Conservation (phyloP, 75 land plant genomes). For the Cryptomeria japonica region DNA sequence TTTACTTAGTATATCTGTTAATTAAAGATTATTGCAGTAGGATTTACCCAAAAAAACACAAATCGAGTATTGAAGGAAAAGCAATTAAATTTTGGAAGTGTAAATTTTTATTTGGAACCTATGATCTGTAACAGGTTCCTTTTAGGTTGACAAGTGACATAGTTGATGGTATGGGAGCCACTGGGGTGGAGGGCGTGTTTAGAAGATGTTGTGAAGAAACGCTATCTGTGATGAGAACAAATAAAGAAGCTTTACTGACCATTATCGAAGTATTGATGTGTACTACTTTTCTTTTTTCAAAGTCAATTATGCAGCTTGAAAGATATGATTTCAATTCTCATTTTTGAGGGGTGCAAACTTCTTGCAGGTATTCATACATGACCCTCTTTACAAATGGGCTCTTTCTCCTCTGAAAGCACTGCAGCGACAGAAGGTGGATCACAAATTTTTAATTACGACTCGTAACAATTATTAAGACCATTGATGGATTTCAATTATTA, state of each 20-base stretch:
- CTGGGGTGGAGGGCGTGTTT: slow-evolving; percentile 99
- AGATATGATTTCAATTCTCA: background rate
- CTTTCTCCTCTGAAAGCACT: slow-evolving; percentile 97
- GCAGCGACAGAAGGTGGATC: slow-evolving; percentile 85
- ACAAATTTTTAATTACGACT: background rate
- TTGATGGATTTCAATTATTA: background rate
- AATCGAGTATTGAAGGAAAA: background rate
- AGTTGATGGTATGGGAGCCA: slow-evolving; percentile 98
- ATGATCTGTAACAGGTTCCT: slow-evolving; percentile 61
- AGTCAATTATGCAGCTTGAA: slow-evolving; percentile 9
- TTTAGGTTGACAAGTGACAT: slow-evolving; percentile 96
- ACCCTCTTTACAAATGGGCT: slow-evolving; percentile 99
- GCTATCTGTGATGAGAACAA: slow-evolving; percentile 89
- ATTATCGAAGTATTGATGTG: slow-evolving; percentile 74
- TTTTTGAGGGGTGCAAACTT: background rate
- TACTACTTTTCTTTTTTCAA: background rate
- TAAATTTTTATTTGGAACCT: background rate
- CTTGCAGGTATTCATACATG: slow-evolving; percentile 96
- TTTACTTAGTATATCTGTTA: background rate
- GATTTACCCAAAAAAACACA: background rate
- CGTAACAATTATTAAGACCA: background rate
- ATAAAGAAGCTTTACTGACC: slow-evolving; percentile 97
- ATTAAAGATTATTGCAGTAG: background rate
- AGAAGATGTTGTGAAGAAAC: slow-evolving; percentile 98
- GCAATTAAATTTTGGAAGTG: background rate